Conservation (phyloP, 139 green algal genomes). For the Zygnema cylindricum region DNA sequence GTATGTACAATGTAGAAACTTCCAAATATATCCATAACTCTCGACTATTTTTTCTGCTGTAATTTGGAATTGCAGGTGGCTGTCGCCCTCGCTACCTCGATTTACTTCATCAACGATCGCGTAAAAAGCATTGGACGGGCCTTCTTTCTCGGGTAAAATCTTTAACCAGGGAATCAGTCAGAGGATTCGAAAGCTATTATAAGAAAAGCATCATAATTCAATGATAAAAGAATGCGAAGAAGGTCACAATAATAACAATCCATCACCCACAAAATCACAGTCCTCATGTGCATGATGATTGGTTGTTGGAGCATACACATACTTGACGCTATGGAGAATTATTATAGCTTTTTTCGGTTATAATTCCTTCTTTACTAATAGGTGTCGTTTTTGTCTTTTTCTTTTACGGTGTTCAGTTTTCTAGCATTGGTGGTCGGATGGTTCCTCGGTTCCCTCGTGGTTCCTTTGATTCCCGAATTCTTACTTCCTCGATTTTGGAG, state of each 20-base stretch:
- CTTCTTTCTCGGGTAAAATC: conserved; percentile 50
- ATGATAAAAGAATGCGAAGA: not conserved
- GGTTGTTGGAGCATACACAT: not conserved
- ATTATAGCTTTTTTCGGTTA: too few species aligned
- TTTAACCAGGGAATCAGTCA: too few species aligned
- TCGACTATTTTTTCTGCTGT: too few species aligned
- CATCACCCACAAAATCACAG: not conserved
- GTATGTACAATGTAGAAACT: too few species aligned
- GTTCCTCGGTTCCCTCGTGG: conserved; percentile 40
- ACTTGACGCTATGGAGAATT: too few species aligned
- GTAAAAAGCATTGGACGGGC: conserved; percentile 51
- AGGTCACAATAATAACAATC: not conserved
- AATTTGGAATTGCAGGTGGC: conserved; percentile 38
- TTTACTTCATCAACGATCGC: conserved; percentile 57
- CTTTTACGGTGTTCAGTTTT: too few species aligned
- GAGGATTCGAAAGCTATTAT: too few species aligned
- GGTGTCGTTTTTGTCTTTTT: too few species aligned
- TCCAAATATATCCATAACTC: too few species aligned
- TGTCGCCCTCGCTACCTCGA: conserved; percentile 36
- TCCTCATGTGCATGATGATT: not conserved
- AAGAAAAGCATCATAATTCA: too few species aligned
- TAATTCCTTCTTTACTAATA: too few species aligned
- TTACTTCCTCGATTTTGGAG: conserved; percentile 42
- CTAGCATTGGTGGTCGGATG: conserved; percentile 38
- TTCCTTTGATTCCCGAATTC: not conserved